Evolutionary conservation across 441 rosid species (phyloP), one percentile per base, ranked within the genome.

Genomic region (Omphalea diandra): DNA sequence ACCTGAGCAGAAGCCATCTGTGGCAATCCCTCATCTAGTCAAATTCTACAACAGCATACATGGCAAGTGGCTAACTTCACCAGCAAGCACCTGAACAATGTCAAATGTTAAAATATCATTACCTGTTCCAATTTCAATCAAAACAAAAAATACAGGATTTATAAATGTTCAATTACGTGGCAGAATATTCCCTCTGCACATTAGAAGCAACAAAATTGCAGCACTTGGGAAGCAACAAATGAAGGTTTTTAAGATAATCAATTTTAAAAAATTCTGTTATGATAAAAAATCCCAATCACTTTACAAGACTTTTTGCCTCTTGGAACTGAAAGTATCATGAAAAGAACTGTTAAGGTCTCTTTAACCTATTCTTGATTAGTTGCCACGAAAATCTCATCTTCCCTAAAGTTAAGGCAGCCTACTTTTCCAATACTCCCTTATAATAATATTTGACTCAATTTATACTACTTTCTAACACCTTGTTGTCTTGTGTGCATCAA

Each of bases 71-170:
- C 26, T 41, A 58, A 49, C 46, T 46, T 56, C 40, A 50, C 57
- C 53, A 63, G 22, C 64, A 18, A 33, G 56, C 14, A 63, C 33
- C 63, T 52, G 55, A 69, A 24, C 53, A 73, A 50, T n/a, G 60
- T 36, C n/a, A 38, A 61, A 56, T 43, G 52, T n/a, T n/a, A n/a
- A n/a, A n/a, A n/a, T n/a, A 60, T 41, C 32, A 35, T 54, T 67
- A 22, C 27, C 0, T 26, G 44, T 46, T 36, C 26, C 36, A 52
- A 33, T 65, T 22, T 22, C 33, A 35, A 35, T 43, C 26, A 49
- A 63, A 67, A 22, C 41, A 72, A 15, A 36, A 38, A 29, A 5
- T 22, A 50, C 15, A 61, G 14, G 47, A 72, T 65, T 43, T 4
- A 40, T 32, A 69, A 18, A 50, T 18, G 22, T 43, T 72, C 22